Conservation (phyloP, 2,329 filamentous ascomycete genomes). For the Acephala macrosclerotiorum region DNA sequence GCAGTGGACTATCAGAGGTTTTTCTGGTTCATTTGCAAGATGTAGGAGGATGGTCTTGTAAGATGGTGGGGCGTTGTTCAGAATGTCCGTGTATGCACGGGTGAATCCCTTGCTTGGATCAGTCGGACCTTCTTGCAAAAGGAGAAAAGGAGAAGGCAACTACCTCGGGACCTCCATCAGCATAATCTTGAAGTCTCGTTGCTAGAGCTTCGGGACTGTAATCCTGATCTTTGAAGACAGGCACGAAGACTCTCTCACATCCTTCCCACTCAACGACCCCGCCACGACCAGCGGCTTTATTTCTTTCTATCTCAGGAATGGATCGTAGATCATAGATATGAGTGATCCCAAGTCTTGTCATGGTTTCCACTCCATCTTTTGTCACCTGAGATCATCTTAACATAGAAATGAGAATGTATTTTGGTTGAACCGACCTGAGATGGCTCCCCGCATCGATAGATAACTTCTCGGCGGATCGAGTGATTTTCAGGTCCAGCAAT, state of each 20-base stretch:
- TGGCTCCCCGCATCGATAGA: conserved; percentile 76
- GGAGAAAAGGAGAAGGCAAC: conserved; percentile 27
- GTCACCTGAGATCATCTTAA: conserved; percentile 54
- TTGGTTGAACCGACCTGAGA: conserved; percentile 50
- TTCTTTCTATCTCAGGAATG: conserved; percentile 60
- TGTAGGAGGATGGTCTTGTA: conserved; percentile 60
- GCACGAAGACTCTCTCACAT: conserved; percentile 63
- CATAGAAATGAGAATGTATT: too few relatives aligned
- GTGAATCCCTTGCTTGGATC: conserved; percentile 61
- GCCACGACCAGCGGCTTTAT: conserved; percentile 44
- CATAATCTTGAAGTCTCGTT: conserved; percentile 66
- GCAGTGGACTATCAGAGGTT: conserved; percentile 73
- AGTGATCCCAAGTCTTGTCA: conserved; percentile 65
- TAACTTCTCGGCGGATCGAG: conserved; percentile 57
- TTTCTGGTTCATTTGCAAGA: conserved; percentile 45
- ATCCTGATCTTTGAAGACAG: conserved; percentile 69
- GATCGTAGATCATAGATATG: conserved; percentile 75
- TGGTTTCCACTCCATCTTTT: conserved; percentile 56
- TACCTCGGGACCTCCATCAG: conserved; percentile 57
- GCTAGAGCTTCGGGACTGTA: conserved; percentile 70
- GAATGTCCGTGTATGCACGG: conserved; percentile 68
- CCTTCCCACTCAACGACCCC: conserved; percentile 56
- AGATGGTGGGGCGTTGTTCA: conserved; percentile 58
- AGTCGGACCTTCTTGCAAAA: conserved; percentile 5
- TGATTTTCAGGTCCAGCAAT: conserved; percentile 46